These are phyloP conservation scores for Podosphaera xanthii DNA, from an alignment of 2,329 filamentous ascomycete genomes.

Conservation along the genomic window DNA sequence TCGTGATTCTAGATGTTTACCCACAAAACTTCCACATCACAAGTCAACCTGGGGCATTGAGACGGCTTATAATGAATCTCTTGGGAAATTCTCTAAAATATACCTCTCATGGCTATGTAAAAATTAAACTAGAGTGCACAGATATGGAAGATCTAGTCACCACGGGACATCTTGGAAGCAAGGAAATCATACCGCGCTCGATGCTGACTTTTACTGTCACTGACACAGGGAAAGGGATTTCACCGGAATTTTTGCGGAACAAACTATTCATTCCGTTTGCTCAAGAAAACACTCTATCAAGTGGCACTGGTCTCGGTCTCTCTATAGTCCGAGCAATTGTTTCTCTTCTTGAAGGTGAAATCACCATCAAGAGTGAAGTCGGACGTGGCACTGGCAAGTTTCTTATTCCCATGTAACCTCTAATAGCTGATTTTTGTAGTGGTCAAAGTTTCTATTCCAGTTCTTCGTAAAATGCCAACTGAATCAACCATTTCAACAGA, in stretches of 20 bases:
- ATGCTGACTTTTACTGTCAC: slow-evolving; percentile 41
- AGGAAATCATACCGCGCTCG: slow-evolving; percentile 9
- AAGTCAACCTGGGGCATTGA: slow-evolving; percentile 30
- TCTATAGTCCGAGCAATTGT: slow-evolving; percentile 42
- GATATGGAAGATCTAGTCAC: slow-evolving; percentile 12
- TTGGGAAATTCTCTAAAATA: slow-evolving; percentile 42
- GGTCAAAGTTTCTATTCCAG: slow-evolving; percentile 14
- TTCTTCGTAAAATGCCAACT: slow-evolving; percentile 13
- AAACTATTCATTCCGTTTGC: slow-evolving; percentile 38
- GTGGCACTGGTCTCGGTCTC: slow-evolving; percentile 38
- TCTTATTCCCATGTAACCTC: neutral
- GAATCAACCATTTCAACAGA: slow-evolving; percentile 5
- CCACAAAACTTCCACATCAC: slow-evolving; percentile 18
- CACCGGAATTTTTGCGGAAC: slow-evolving; percentile 35
- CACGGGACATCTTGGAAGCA: slow-evolving; percentile 1
- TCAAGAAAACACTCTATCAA: slow-evolving; percentile 38
- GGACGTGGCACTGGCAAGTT: slow-evolving; percentile 30
- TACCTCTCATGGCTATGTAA: slow-evolving; percentile 28
- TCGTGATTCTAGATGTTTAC: slow-evolving; percentile 14
- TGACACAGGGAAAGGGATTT: slow-evolving; percentile 50
- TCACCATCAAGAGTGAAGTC: slow-evolving; percentile 32
- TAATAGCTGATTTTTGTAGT: slow-evolving; percentile 8
- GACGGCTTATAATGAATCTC: slow-evolving; percentile 34
- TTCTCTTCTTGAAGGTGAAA: slow-evolving; percentile 32
- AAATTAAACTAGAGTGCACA: slow-evolving; percentile 16